Evolutionary conservation across 768 basidiomycete genomes (phyloP).

Genomic region (Pulveroboletus sp.): DNA sequence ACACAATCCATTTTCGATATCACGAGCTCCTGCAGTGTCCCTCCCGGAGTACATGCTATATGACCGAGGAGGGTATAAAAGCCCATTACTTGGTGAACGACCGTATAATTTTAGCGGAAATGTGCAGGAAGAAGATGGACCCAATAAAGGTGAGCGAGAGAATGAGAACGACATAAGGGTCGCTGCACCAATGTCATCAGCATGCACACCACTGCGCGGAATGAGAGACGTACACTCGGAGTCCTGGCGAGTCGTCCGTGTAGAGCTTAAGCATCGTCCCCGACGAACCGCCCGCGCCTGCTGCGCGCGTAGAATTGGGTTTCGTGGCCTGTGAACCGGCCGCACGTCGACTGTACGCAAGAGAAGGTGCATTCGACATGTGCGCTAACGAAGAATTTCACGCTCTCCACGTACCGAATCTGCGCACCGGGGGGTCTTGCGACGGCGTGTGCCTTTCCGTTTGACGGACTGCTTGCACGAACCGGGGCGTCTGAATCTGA

Average conservation of each 20-base stretch:
- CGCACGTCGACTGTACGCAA: conserved; percentile 61
- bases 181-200: conserved; percentile 43
- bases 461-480: conserved; percentile 38
- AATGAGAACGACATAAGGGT: conserved; percentile 95
- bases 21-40: neutral
- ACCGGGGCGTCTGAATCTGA: conserved; percentile 75
- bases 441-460: conserved; percentile 45
- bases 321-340: conserved; percentile 58
- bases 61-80: neutral
- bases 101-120: conserved; percentile 90
- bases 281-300: conserved; percentile 92
- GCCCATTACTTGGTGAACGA: conserved; percentile 72
- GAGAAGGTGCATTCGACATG: neutral
- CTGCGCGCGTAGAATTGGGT: conserved; percentile 85
- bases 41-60: neutral
- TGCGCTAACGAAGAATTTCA: neutral
- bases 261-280: conserved; percentile 99
- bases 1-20: neutral
- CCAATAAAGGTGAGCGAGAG: conserved; percentile 95
- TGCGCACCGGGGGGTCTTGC: conserved; percentile 77
- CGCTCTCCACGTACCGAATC: conserved; percentile 56
- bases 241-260: conserved; percentile 96
- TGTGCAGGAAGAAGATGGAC: conserved; percentile 98
- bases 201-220: neutral
- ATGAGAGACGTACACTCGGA: conserved; percentile 84